A percentile compares a stretch with the other conserved stretches of the same genome.
Conservation (phyloP, 495 filamentous ascomycete genomes). For the Aspergillus mulundensis region DNA sequence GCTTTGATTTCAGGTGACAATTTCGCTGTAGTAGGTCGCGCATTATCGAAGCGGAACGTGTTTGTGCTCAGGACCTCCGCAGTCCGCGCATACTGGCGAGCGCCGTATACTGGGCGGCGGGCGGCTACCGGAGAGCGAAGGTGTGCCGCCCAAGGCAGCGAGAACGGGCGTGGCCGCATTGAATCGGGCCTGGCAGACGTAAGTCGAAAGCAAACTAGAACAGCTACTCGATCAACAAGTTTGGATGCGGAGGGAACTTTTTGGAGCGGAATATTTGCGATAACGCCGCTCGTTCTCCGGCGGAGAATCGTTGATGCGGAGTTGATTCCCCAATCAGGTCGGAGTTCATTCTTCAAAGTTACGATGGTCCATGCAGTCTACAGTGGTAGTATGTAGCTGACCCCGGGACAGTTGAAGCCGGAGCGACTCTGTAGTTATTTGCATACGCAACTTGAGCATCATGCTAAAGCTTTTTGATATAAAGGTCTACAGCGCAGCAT, state of each 20-base stretch:
- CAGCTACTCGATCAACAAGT: background rate
- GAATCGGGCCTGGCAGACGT: constrained; percentile 10
- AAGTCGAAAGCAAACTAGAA: constrained; percentile 6
- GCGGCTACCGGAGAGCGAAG: constrained; percentile 14
- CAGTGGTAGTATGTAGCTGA: too few species aligned
- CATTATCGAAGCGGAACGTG: constrained; percentile 10
- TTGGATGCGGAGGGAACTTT: background rate
- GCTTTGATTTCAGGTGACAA: background rate
- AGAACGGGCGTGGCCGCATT: constrained; percentile 28
- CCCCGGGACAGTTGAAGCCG: too few species aligned
- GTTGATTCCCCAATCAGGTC: constrained; percentile 7
- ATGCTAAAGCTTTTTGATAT: too few species aligned
- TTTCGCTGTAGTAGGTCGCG: constrained; percentile 16
- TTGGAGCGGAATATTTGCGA: background rate
- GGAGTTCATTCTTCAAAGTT: too few species aligned
- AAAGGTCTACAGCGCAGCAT: too few species aligned
- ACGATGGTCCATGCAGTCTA: too few species aligned
- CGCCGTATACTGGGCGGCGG: constrained; percentile 17
- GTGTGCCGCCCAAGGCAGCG: constrained; percentile 26
- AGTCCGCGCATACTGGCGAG: constrained; percentile 25
- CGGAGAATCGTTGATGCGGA: constrained; percentile 29
- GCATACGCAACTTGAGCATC: too few species aligned
- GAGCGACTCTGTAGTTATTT: too few species aligned
- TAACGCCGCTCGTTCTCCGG: background rate
- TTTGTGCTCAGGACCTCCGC: constrained; percentile 19